These are phyloP conservation scores for Salmacisia buchloeana DNA, from an alignment of 1,284 basidiomycete genomes.

Conservation along the genomic window DNA sequence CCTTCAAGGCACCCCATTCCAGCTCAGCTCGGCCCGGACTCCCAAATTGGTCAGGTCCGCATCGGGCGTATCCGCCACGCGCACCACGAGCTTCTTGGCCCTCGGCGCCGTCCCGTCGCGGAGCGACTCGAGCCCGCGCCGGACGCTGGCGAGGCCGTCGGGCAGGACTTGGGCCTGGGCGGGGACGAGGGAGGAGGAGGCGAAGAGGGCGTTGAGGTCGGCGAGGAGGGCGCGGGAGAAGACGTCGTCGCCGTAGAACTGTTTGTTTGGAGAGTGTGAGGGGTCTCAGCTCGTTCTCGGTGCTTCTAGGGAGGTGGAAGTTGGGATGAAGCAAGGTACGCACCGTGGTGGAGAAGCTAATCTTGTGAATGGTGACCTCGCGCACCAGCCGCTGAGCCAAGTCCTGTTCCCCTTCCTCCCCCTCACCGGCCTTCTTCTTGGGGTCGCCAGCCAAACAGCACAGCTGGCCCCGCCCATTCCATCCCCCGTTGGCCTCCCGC, in stretches of 20 bases:
- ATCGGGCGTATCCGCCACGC: conserved; percentile 30
- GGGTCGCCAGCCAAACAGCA: conserved; percentile 40
- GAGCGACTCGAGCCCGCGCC: conserved; percentile 30
- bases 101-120: conserved; percentile 33
- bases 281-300: too few relatives aligned
- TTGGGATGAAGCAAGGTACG: background rate
- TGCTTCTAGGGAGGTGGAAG: background rate
- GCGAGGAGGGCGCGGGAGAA: conserved; percentile 18
- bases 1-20: conserved; percentile 33
- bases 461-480: conserved; percentile 17
- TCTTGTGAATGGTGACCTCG: conserved; percentile 25
- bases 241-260: conserved; percentile 25
- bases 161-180: conserved; percentile 24
- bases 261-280: background rate
- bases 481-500: background rate
- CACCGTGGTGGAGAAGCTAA: conserved; percentile 37
- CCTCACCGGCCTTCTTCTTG: conserved; percentile 9
- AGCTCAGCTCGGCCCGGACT: conserved; percentile 28
- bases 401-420: conserved; percentile 2
- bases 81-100: conserved; percentile 34
- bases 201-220: conserved; percentile 17
- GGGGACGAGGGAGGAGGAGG: conserved; percentile 15
- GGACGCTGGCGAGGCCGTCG: conserved; percentile 36
- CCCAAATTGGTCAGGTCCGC: conserved; percentile 35
- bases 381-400: conserved; percentile 5